Evolutionary conservation across 164 flowering plant genomes (phyloP), one percentile per base, ranked within the genome.

Genomic region (Dillenia turbinata): DNA sequence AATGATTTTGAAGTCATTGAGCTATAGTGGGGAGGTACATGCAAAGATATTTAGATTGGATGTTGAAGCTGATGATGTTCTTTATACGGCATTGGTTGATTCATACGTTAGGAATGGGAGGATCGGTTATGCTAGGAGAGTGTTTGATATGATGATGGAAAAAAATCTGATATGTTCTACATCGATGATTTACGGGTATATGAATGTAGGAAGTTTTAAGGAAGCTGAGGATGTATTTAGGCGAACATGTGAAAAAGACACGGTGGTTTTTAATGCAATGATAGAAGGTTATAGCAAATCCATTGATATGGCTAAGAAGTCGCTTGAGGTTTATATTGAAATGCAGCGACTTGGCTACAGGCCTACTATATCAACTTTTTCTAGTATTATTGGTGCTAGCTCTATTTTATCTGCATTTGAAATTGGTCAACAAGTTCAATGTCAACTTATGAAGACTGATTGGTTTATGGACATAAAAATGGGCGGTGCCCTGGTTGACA

Each of bases 401-500:
- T 82, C 96, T 14, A 44, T 82, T 12, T 66, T 89, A 56, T 56
- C 88, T 12, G 78, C 85, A 13, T 72, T 69, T 71, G 96, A 89
- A 71, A 26, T 77, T 44, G 90, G 95, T 47, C 89, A 78, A 53
- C 97, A 91, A 72, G 78, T 94, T 10, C 97, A 89, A 62, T 50
- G 76, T 61, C 97, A 88, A 40, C 70, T 91, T 13, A 64, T 81
- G 70, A 94, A 89, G 79, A 73, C 69, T 0, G 61, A 62, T n/a
- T 62, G 78, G 16, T 70, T 69, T 49, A 10, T 16, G 1, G 73
- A 85, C 57, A 68, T 93, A 11, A 85, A 76, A 70, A 64, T 85
- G 46, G 91, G 94, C n/a, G 90, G 98, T 74, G 92, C 98, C 10
- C 85, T 93, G 19, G 52, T 85, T 59, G 98, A 93, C 76, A 87